These are phyloP conservation scores for Actinidia chinensis DNA, from an alignment of 179 eudicot species.

Conservation along the genomic window DNA sequence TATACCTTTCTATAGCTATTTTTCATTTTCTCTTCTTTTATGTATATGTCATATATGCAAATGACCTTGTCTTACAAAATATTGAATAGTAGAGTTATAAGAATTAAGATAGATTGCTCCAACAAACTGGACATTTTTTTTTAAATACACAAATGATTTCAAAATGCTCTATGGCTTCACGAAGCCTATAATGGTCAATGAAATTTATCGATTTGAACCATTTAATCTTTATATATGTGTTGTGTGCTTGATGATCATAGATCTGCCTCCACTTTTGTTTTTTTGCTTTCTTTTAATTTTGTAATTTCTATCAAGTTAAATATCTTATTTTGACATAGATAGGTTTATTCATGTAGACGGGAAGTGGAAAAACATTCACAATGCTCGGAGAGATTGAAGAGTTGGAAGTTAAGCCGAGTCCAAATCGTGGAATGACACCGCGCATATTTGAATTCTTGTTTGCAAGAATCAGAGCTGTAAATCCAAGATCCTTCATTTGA, in stretches of 20 bases:
- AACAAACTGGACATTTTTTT: too few relatives aligned
- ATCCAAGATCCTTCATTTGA: not conserved
- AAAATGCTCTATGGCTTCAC: not conserved
- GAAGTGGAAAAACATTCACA: constrained; percentile 99
- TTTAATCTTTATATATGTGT: not conserved
- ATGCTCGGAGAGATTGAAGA: constrained; percentile 98
- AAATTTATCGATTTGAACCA: not conserved
- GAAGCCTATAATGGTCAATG: not conserved
- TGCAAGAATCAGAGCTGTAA: constrained; percentile 95
- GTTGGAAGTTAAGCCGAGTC: constrained; percentile 84
- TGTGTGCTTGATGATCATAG: not conserved
- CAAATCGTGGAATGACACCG: constrained; percentile 97
- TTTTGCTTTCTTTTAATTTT: too few relatives aligned
- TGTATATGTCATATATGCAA: too few relatives aligned
- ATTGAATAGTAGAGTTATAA: too few relatives aligned
- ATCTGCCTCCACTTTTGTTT: not conserved
- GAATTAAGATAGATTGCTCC: too few relatives aligned
- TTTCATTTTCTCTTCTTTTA: too few relatives aligned
- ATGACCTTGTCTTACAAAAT: too few relatives aligned
- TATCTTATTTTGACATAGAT: constrained; percentile 5
- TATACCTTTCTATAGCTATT: not conserved
- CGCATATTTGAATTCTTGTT: constrained; percentile 91
- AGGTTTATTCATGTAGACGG: constrained; percentile 53
- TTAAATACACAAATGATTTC: too few relatives aligned
- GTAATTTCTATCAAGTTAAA: not conserved